Percentiles rank a stretch among this genome's conserved stretches.
Evolutionary conservation across 129 eudicot genomes (phyloP).

Genomic region (Sambucus nigra): DNA sequence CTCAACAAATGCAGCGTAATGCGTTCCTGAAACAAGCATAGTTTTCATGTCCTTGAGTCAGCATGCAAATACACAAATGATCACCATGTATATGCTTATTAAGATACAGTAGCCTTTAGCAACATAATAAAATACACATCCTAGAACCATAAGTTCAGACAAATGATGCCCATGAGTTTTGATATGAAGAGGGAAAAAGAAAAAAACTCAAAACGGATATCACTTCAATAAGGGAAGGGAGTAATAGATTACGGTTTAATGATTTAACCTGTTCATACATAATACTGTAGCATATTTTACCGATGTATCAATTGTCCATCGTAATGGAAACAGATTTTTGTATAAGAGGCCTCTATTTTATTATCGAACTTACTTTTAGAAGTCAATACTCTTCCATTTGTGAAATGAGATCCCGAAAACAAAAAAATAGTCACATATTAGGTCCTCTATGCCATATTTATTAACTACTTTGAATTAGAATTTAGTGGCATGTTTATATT

Average conservation of each 20-base stretch:
- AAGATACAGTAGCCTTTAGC: slow-evolving; percentile 3
- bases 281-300: slow-evolving; percentile 98
- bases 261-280: slow-evolving; percentile 91
- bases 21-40: slow-evolving; percentile 47
- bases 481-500: background rate
- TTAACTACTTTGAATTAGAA: background rate
- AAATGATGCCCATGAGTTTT: background rate
- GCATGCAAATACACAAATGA: background rate
- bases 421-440: slow-evolving; percentile 7
- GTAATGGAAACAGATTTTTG: slow-evolving; percentile 95
- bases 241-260: slow-evolving; percentile 1
- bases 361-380: slow-evolving; percentile 79
- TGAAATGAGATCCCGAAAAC: slow-evolving; percentile 40
- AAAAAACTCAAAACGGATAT: background rate
- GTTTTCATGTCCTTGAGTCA: slow-evolving; percentile 7
- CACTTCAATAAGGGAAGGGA: background rate
- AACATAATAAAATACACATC: slow-evolving; percentile 9
- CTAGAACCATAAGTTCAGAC: slow-evolving; percentile 1
- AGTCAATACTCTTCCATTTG: slow-evolving; percentile 46
- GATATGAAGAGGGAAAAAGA: background rate
- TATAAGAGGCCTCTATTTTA: slow-evolving; percentile 87
- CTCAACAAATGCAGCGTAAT: slow-evolving; percentile 91
- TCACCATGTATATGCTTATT: background rate
- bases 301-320: slow-evolving; percentile 90
- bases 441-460: background rate